These are phyloP conservation scores for Diaporthe sp. DNA, from an alignment of 2,329 filamentous ascomycete species.

Conservation along the genomic window DNA sequence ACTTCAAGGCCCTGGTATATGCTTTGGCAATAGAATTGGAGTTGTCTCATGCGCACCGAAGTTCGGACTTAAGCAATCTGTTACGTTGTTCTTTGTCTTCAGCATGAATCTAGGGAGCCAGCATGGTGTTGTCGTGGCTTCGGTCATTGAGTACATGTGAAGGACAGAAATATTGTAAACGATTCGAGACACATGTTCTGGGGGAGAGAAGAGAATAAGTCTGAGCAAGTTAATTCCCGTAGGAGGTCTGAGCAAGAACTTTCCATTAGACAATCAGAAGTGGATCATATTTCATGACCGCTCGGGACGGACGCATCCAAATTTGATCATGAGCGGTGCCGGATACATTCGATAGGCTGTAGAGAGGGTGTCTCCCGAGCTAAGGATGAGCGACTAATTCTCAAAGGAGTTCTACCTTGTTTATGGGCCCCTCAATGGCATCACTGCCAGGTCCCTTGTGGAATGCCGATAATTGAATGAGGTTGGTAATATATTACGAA, in stretches of 20 bases:
- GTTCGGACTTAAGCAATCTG: not conserved
- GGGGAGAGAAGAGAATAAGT: no score
- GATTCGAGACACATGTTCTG: not conserved
- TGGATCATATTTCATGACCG: no score
- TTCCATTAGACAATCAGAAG: no score
- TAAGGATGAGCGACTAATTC: not conserved
- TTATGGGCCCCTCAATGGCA: not conserved
- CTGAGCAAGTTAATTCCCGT: not conserved
- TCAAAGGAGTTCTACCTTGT: not conserved
- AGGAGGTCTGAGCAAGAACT: not conserved
- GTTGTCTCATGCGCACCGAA: no score
- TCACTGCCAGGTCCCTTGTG: not conserved
- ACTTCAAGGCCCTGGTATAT: not conserved
- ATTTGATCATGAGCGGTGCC: no score
- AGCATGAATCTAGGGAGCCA: not conserved
- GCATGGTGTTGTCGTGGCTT: not conserved
- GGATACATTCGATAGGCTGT: not conserved
- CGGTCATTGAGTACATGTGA: not conserved
- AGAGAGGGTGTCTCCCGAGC: not conserved
- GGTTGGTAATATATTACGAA: constrained; percentile 3
- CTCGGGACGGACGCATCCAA: no score
- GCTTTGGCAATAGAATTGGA: not conserved
- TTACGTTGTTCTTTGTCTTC: no score
- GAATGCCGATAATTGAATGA: not conserved
- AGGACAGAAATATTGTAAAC: not conserved